phyloP scores from a whole-genome alignment of 805 yeast species.

The Metschnikowia lunata region DNA sequence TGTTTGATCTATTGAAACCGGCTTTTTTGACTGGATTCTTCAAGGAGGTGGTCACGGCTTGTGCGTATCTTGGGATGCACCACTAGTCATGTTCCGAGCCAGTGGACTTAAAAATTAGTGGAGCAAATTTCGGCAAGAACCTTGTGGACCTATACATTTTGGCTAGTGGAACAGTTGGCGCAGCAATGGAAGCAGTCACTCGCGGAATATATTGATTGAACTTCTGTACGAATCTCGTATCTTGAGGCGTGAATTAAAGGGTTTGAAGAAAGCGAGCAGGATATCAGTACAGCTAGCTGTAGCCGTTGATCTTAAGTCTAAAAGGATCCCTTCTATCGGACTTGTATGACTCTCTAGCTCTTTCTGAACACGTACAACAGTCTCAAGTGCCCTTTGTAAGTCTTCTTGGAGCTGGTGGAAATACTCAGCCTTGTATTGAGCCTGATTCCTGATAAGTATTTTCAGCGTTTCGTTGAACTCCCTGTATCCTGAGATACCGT shows the following conservation, averaged over 20 bases:
- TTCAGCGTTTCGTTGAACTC: not conserved
- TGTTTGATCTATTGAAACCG: no score
- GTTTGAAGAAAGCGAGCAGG: slow-evolving; percentile 60
- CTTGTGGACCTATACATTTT: slow-evolving; percentile 78
- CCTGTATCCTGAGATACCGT: not conserved
- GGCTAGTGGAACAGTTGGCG: slow-evolving; percentile 94
- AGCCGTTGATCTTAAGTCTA: no score
- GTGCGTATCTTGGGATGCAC: slow-evolving; percentile 84
- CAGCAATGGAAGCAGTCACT: slow-evolving; percentile 89
- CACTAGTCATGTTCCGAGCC: slow-evolving; percentile 51
- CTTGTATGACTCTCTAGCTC: no score
- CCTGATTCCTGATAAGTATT: not conserved
- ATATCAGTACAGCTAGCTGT: slow-evolving; percentile 54
- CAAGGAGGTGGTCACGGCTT: no score
- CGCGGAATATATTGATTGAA: slow-evolving; percentile 69
- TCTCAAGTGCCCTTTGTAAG: not conserved
- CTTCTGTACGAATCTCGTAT: slow-evolving; percentile 77
- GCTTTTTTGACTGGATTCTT: no score
- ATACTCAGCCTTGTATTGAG: not conserved
- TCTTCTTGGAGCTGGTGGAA: not conserved
- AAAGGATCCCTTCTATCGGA: no score
- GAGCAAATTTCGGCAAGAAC: slow-evolving; percentile 95
- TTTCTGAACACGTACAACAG: not conserved
- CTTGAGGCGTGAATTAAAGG: slow-evolving; percentile 43
- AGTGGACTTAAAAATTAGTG: slow-evolving; percentile 84